Evolutionary conservation across 768 basidiomycete genomes (phyloP).

Genomic region (button mushroom (Agaricus bisporus)): DNA sequence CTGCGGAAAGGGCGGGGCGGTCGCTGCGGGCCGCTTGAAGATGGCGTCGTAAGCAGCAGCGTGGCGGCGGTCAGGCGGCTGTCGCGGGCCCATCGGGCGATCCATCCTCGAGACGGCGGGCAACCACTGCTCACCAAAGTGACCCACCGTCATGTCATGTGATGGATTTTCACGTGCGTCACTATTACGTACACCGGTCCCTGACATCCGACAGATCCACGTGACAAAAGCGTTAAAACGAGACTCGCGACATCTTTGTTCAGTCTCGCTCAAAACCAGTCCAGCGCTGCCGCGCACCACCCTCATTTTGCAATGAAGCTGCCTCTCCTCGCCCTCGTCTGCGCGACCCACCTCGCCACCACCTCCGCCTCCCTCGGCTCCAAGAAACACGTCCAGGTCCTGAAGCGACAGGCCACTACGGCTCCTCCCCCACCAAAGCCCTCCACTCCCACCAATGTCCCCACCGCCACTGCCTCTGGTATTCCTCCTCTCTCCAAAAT

Average conservation of each 20-base stretch:
- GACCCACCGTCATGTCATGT: no score
- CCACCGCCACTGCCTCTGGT: constrained; percentile 20
- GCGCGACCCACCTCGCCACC: constrained; percentile 29
- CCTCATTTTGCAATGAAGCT: constrained; percentile 38
- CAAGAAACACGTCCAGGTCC: constrained; percentile 27
- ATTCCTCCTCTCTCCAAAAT: constrained; percentile 54
- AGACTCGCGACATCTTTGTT: not conserved
- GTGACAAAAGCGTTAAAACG: no score
- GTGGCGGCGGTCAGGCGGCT: constrained; percentile 65
- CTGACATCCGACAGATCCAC: no score
- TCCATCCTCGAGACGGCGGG: constrained; percentile 29
- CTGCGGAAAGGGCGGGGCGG: constrained; percentile 27
- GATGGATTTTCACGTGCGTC: no score
- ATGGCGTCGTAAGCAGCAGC: constrained; percentile 84
- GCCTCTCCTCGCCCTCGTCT: constrained; percentile 37
- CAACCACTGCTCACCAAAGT: no score
- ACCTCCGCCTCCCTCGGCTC: constrained; percentile 31
- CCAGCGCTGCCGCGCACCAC: constrained; percentile 14
- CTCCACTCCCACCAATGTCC: constrained; percentile 27
- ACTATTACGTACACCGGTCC: no score
- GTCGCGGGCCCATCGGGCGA: constrained; percentile 49
- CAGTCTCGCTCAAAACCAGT: constrained; percentile 4
- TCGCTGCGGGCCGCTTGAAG: constrained; percentile 67
- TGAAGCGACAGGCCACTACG: constrained; percentile 29
- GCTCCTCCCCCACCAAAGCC: not conserved